phyloP scores from a whole-genome alignment of 305 asterid species.

The Fraxinus greggii region DNA sequence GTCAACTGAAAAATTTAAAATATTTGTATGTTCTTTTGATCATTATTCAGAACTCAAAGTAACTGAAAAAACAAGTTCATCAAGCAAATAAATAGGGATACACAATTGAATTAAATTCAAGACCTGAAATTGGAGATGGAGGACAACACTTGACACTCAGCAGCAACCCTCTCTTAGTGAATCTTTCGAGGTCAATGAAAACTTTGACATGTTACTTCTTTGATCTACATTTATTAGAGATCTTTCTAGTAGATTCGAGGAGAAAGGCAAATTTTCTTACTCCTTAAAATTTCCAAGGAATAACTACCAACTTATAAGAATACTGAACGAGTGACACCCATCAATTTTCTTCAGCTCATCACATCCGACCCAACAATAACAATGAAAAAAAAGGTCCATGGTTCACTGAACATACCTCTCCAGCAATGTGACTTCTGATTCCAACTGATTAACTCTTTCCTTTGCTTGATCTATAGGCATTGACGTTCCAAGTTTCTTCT shows the following conservation, averaged over 20 bases:
- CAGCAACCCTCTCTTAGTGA: background rate
- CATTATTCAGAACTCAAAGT: background rate
- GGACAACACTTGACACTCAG: background rate
- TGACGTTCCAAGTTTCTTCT: constrained; percentile 69
- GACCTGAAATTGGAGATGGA: background rate
- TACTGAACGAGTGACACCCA: background rate
- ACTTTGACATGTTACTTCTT: background rate
- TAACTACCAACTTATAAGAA: background rate
- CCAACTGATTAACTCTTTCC: constrained; percentile 66
- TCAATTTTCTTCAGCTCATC: background rate
- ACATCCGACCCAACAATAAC: too few species aligned
- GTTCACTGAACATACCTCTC: constrained; percentile 59
- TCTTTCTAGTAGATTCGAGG: background rate
- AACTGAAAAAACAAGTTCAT: background rate
- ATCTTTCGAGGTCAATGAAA: background rate
- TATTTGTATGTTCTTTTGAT: background rate
- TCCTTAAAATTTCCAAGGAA: background rate
- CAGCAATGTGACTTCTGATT: constrained; percentile 66
- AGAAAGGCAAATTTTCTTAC: background rate
- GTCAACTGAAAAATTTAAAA: background rate
- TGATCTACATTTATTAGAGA: too few species aligned
- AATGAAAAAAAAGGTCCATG: too few species aligned
- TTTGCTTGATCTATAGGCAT: constrained; percentile 79
- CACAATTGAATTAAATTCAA: background rate
- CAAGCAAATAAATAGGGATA: background rate